phyloP scores from a whole-genome alignment of 2,329 filamentous ascomycete genomes.

The Pseudogymnoascus sp. region DNA sequence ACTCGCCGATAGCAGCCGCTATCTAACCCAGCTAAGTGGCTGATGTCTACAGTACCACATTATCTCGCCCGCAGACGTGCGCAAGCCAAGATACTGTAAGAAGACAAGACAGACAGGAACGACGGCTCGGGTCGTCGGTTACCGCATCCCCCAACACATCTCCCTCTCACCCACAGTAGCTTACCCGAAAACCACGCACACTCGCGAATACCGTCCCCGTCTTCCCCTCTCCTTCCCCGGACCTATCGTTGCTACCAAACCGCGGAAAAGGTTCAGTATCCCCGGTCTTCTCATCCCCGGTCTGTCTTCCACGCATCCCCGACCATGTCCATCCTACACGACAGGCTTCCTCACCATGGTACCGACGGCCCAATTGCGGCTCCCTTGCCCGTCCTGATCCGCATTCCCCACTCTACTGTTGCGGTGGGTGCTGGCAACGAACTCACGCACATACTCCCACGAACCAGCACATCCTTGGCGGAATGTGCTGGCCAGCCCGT shows the following conservation, averaged over 20 bases:
- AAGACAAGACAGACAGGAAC: background rate
- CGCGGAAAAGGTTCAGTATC: background rate
- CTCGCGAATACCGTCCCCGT: background rate
- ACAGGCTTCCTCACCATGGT: background rate
- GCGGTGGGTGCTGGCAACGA: background rate
- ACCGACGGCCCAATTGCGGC: background rate
- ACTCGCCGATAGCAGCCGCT: too few species aligned
- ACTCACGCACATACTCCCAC: background rate
- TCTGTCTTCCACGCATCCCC: background rate
- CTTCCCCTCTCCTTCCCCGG: background rate
- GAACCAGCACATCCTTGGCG: background rate
- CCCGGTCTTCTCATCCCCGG: background rate
- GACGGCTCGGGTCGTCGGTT: background rate
- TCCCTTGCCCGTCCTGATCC: background rate
- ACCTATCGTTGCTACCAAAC: background rate
- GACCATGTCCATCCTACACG: background rate
- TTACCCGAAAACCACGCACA: background rate
- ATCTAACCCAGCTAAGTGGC: background rate
- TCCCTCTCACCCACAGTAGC: background rate
- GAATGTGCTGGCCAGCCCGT: background rate
- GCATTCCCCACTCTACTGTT: background rate
- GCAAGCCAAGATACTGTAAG: background rate
- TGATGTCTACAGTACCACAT: too few species aligned
- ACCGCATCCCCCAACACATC: background rate
- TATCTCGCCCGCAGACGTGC: background rate